Evolutionary conservation across 345 rosid genomes (phyloP), one percentile per base, ranked within the genome.

Genomic region (Eucalyptus grandis): DNA sequence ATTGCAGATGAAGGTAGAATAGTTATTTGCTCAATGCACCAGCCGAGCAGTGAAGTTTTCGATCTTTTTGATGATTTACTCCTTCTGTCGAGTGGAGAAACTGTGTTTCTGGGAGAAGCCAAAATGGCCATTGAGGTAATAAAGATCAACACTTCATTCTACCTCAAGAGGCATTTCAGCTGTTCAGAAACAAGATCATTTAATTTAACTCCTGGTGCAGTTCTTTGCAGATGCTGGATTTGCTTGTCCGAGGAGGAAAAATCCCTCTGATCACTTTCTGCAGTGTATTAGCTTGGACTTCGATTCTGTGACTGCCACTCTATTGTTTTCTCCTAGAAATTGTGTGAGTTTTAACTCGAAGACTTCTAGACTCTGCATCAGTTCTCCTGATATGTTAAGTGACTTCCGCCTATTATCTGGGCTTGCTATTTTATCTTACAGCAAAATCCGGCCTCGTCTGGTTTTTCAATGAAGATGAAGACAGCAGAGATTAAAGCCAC

Each of bases 181-280:
- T 86, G 67, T 50, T 43, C 62, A 44, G 67, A 54, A 58, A 67
- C 62, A 43, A 24, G 40, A n/a, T n/a, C 58, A 49, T 19, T 21
- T 17, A 26, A 6, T 51, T 49, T 37, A 5, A 21, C 44, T 9
- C 27, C 16, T 4, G 60, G 27, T 89, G 87, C 90, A 94, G 95
- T 94, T 94, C 89, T 94, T 93, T 51, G 93, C 91, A 34, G 93
- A 91, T 49, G 93, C 90, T n/a, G 96, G 95, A 31, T 94, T 93
- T 47, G 92, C 96, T 24, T 95, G 95, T 87, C 95, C 95, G 10
- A 86, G 87, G 51, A 88, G 90, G 88, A 89, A 92, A 88, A 95
- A 69, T 87, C 90, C 88, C 4, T n/a, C 86, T 27, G 86, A 87
- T 50, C 88, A 87, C 49, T 86, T 89, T 31, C 53, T 69, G 53